Percentiles rank a stretch among this genome's conserved stretches.
These are phyloP conservation scores for Leishmania martiniquensis DNA, from an alignment of 208 protist species.

Conservation along the genomic window DNA sequence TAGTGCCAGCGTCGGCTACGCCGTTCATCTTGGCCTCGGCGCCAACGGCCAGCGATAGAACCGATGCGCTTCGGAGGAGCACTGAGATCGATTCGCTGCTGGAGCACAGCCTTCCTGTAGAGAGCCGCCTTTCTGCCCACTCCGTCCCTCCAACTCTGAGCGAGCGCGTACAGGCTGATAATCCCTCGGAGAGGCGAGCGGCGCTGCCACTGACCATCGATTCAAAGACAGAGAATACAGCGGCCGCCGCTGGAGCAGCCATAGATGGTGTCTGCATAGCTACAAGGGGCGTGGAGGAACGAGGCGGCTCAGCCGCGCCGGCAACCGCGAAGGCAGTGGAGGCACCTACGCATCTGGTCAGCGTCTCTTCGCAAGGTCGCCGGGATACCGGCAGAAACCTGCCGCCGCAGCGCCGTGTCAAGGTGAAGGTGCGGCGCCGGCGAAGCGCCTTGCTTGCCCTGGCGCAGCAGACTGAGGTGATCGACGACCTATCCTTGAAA, in stretches of 20 bases:
- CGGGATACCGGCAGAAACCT: slow-evolving; percentile 14
- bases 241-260: neutral
- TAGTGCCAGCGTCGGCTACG: neutral
- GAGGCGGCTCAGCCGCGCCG: neutral
- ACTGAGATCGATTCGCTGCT: slow-evolving; percentile 1
- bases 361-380: neutral
- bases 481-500: neutral
- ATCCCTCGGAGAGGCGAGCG: neutral
- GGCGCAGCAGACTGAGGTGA: neutral
- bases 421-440: slow-evolving; percentile 26
- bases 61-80: neutral
- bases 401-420: slow-evolving; percentile 16
- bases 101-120: slow-evolving; percentile 26
- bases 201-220: neutral
- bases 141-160: slow-evolving; percentile 1
- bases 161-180: neutral
- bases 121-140: slow-evolving; percentile 5
- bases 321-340: neutral
- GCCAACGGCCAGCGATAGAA: neutral
- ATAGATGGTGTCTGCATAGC: neutral
- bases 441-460: slow-evolving; percentile 12
- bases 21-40: neutral
- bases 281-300: neutral
- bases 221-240: neutral
- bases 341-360: neutral